Conservation (phyloP, 345 rosid species). For the Hypericum androsaemum region DNA sequence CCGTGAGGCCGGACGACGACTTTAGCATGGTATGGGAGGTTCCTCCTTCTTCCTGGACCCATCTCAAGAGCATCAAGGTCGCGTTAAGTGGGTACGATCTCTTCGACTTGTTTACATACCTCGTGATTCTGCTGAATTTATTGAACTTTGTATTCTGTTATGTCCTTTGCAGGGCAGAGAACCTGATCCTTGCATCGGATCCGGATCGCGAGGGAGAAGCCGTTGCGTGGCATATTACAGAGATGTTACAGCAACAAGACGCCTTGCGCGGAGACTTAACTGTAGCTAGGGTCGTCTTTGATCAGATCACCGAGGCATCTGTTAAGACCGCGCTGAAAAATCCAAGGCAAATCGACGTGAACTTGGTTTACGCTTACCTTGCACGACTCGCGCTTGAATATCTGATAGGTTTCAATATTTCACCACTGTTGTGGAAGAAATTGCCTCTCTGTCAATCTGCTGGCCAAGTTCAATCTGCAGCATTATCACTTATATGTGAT, state of each 20-base stretch:
- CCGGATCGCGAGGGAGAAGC: constrained; percentile 99
- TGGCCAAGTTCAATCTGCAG: constrained; percentile 98
- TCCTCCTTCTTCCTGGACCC: constrained; percentile 92
- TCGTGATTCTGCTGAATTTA: no score
- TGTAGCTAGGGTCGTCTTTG: constrained; percentile 85
- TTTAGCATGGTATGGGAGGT: constrained; percentile 99
- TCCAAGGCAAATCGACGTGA: constrained; percentile 74
- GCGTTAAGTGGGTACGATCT: constrained; percentile 62
- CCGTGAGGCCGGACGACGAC: constrained; percentile 95
- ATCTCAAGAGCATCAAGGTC: constrained; percentile 90
- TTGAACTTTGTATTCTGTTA: no score
- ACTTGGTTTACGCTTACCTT: constrained; percentile 88
- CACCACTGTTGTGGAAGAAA: constrained; percentile 92
- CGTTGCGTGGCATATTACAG: constrained; percentile 96
- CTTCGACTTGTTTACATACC: constrained; percentile 2
- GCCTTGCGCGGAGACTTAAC: constrained; percentile 60
- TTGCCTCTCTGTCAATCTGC: constrained; percentile 97
- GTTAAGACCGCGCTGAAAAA: constrained; percentile 65
- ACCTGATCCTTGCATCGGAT: constrained; percentile 94
- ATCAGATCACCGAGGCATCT: constrained; percentile 88
- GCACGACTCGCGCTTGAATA: constrained; percentile 97
- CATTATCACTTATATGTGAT: constrained; percentile 80
- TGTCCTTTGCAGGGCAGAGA: constrained; percentile 59
- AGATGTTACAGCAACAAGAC: constrained; percentile 94
- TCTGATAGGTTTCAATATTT: constrained; percentile 86